Conservation (phyloP, 306 rosid species). For the Dalbergia cochinchinensis region DNA sequence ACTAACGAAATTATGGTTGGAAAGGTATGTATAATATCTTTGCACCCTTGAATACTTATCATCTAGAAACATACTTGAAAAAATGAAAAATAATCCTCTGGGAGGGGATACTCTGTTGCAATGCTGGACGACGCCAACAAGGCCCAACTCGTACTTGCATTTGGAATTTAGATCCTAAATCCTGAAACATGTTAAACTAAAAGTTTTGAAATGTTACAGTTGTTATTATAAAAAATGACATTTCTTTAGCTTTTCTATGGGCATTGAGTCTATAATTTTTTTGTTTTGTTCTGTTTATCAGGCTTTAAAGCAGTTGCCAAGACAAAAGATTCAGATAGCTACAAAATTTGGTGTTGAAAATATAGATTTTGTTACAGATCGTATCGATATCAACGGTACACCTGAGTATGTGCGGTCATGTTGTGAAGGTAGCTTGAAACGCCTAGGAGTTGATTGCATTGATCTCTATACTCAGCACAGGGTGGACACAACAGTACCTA, state of each 20-base stretch:
- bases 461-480: constrained; percentile 73
- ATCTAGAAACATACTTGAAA: no score
- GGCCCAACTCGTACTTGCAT: no score
- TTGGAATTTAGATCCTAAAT: no score
- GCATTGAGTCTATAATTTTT: no score
- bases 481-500: constrained; percentile 47
- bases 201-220: no score
- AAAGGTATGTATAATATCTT: constrained; percentile 47
- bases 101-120: no score
- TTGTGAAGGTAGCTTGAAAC: constrained; percentile 71
- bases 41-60: no score
- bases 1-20: constrained; percentile 66
- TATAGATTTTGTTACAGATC: not conserved
- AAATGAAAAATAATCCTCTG: no score
- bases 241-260: no score
- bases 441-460: constrained; percentile 61
- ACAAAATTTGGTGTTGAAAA: constrained; percentile 63
- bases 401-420: constrained; percentile 64
- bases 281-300: not conserved
- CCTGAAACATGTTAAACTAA: no score
- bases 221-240: no score
- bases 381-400: constrained; percentile 46
- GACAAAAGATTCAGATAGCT: constrained; percentile 64
- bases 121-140: no score
- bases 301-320: constrained; percentile 67